phyloP scores from a whole-genome alignment of 169 alveolate genomes.

The Plasmodium vivax region DNA sequence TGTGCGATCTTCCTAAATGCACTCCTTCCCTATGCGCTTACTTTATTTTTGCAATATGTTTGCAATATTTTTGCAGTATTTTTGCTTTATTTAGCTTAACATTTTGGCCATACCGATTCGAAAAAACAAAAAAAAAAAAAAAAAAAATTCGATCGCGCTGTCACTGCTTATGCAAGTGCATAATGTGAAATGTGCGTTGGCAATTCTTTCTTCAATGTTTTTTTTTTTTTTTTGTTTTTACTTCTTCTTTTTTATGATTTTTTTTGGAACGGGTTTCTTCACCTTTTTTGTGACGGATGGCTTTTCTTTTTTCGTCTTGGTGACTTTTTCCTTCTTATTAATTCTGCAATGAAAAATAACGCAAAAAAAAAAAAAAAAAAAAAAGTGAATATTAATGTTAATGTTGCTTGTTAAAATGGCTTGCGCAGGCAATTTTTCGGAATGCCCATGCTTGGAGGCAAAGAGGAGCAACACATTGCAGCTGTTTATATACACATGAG shows the following conservation, averaged over 20 bases:
- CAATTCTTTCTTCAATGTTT: not conserved
- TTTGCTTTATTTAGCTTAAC: too few species aligned
- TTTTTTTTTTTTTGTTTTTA: not conserved
- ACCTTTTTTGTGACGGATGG: not conserved
- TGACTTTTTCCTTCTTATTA: not conserved
- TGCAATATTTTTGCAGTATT: not conserved
- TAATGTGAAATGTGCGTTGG: not conserved
- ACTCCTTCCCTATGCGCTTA: not conserved
- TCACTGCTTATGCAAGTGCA: not conserved
- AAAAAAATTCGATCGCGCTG: not conserved
- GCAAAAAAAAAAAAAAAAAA: not conserved
- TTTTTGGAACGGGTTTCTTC: constrained; percentile 2
- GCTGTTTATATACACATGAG: not conserved
- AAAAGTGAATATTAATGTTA: not conserved
- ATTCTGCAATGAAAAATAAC: not conserved
- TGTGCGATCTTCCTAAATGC: not conserved
- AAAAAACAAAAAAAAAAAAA: not conserved
- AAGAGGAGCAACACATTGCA: not conserved
- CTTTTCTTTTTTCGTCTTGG: constrained; percentile 1
- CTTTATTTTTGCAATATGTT: not conserved
- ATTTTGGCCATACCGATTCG: not conserved
- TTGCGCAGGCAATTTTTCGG: not conserved
- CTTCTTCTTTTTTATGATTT: constrained; percentile 28
- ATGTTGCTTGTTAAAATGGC: not conserved
- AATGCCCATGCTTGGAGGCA: not conserved